Evolutionary conservation across 805 yeast species (phyloP).

Genomic region (Suhomyces vadensis): DNA sequence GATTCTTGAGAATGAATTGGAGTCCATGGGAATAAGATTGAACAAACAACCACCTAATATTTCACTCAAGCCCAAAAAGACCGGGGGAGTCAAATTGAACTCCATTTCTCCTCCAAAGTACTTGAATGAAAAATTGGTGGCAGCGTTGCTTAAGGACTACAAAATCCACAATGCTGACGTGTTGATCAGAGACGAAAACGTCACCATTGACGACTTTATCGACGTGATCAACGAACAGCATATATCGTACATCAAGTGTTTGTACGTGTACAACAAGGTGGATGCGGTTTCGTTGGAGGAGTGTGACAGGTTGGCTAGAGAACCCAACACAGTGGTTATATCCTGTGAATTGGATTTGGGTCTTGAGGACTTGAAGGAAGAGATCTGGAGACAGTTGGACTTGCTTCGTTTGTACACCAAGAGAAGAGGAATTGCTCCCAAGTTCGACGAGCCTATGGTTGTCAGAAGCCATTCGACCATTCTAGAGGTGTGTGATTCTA

Average conservation of each 20-base stretch:
- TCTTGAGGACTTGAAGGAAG: conserved; percentile 82
- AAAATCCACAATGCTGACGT: conserved; percentile 93
- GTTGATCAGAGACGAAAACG: conserved; percentile 81
- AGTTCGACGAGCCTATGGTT: conserved; percentile 86
- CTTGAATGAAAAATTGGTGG: conserved; percentile 77
- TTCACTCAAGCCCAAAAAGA: conserved; percentile 71
- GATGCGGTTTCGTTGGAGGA: conserved; percentile 96
- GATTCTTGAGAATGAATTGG: conserved; percentile 85
- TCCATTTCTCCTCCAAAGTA: conserved; percentile 79
- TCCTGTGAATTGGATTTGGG: conserved; percentile 90
- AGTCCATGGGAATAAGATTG: conserved; percentile 89
- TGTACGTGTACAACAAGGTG: conserved; percentile 91
- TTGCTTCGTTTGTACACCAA: conserved; percentile 84
- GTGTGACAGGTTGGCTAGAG: conserved; percentile 86
- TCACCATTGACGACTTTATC: conserved; percentile 87
- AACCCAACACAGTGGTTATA: conserved; percentile 91
- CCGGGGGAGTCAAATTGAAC: conserved; percentile 90
- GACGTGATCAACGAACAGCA: conserved; percentile 88
- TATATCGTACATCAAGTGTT: conserved; percentile 84
- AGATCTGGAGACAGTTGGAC: conserved; percentile 87
- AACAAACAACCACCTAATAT: conserved; percentile 80
- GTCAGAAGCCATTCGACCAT: conserved; percentile 78
- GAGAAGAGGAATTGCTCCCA: conserved; percentile 78
- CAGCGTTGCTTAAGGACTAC: conserved; percentile 78
- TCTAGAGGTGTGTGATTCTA: conserved; percentile 85